Conservation (phyloP, 2,329 filamentous ascomycete genomes). For the Cryphonectria japonica region DNA sequence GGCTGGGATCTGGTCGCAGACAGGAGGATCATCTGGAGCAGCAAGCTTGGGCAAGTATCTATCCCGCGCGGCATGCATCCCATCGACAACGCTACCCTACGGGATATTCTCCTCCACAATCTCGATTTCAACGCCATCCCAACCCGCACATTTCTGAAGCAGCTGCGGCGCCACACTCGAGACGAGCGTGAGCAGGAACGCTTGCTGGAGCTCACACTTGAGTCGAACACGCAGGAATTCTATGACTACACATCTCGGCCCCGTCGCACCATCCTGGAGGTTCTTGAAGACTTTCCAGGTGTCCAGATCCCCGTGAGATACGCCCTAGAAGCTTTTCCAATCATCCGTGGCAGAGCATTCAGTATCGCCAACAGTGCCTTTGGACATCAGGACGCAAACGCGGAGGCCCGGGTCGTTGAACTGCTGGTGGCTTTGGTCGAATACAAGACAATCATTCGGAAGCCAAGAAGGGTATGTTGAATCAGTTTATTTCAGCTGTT, state of each 20-base stretch:
- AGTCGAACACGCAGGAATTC: conserved; percentile 83
- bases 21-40: conserved; percentile 43
- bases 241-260: conserved; percentile 95
- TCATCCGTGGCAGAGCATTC: conserved; percentile 87
- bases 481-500: neutral
- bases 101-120: conserved; percentile 77
- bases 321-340: conserved; percentile 73
- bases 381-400: conserved; percentile 5
- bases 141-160: conserved; percentile 80
- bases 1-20: conserved; percentile 77
- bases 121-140: conserved; percentile 91
- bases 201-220: conserved; percentile 79
- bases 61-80: conserved; percentile 42
- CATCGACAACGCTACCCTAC: conserved; percentile 61
- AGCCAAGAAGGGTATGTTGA: conserved; percentile 62
- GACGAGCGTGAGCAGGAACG: conserved; percentile 77
- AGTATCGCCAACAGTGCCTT: conserved; percentile 78
- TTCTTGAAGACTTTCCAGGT: conserved; percentile 85
- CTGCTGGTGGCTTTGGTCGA: conserved; percentile 87
- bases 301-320: conserved; percentile 80
- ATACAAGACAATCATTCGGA: conserved; percentile 85
- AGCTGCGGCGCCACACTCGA: conserved; percentile 74
- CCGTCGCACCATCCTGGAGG: conserved; percentile 87
- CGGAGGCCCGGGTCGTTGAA: conserved; percentile 52
- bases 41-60: neutral